Evolutionary conservation across 768 basidiomycete species (phyloP), one percentile per base, ranked within the genome.

Genomic region (Pleurotus ostreatus): DNA sequence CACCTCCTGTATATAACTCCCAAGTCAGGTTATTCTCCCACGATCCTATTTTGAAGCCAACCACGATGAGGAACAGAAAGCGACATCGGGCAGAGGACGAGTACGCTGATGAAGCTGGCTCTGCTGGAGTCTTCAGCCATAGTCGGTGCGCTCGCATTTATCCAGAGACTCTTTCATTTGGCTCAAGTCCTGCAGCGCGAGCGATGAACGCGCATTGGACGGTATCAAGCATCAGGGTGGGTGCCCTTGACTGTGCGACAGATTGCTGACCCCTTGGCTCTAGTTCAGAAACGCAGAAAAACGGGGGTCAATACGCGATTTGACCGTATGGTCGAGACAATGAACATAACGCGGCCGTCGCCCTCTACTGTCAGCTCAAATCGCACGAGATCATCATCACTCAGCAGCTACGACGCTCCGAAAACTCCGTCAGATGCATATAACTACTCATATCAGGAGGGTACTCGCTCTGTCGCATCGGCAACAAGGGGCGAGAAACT

Each of bases 291-390:
- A 60, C 78, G 82, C 16, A 75, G 74, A 22, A 80, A 72, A 61
- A 70, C 69, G n/a, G 77, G 78, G 6, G 68, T 84, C 48, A 89
- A 89, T 60, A 65, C 76, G 34, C 79, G 79, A 39, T 87, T 82
- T 61, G 87, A 89, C 65, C 74, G 74, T 44, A 89, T 90, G 88
- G 69, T 89, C 26, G 75, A 81, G 49, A 74, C 79, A 2, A 81
- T 87, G 71, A 76, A 80, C 54, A 59, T 70, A n/a, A 65, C 71
- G 40, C 65, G 70, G 59, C 62, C 69, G 54, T 63, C 57, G 49
- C 62, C 69, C 44, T 60, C 53, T 45, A 62, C 51, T 37, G 51
- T 18, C 37, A 61, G 59, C 38, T 49, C 64, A n/a, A 62, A 59
- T 51, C 71, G 72, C 34, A 67, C 62, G 25, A 71, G 74, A 40